These are phyloP conservation scores for Nakaseomyces sp. DNA, from an alignment of 1,139 yeast genomes.

Conservation along the genomic window DNA sequence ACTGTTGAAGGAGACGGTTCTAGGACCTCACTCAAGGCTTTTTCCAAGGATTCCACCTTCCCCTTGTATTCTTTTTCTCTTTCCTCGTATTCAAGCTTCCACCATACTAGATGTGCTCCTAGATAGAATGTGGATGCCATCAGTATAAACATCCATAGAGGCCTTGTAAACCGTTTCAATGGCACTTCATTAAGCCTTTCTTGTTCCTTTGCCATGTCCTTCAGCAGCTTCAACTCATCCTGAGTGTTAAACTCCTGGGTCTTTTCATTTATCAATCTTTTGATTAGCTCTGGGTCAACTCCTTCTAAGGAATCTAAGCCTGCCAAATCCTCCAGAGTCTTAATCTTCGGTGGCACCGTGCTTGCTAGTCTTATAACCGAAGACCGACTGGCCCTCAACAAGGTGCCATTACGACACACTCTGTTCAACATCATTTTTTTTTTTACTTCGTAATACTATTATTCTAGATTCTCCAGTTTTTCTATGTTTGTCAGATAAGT, in stretches of 20 bases:
- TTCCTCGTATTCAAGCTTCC: slow-evolving; percentile 30
- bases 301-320: slow-evolving; percentile 25
- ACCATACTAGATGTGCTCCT: slow-evolving; percentile 29
- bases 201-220: slow-evolving; percentile 20
- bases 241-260: slow-evolving; percentile 26
- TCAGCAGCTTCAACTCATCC: slow-evolving; percentile 26
- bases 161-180: slow-evolving; percentile 21
- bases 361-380: not conserved
- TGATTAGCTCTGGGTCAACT: slow-evolving; percentile 28
- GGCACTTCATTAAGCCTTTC: slow-evolving; percentile 16
- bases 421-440: not conserved
- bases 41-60: slow-evolving; percentile 16
- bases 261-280: slow-evolving; percentile 25
- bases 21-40: slow-evolving; percentile 11
- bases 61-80: slow-evolving; percentile 22
- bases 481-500: too few species aligned
- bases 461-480: too few species aligned
- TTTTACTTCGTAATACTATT: too few species aligned
- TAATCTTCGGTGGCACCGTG: slow-evolving; percentile 9
- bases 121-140: slow-evolving; percentile 30
- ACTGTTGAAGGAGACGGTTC: slow-evolving; percentile 8
- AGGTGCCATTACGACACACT: not conserved
- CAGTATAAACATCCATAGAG: slow-evolving; percentile 26
- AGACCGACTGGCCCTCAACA: not conserved
- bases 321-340: slow-evolving; percentile 27